Evolutionary conservation across 1,139 yeast species (phyloP), one percentile per base, ranked within the genome.

Genomic region (Wickerhamiella infanticola): DNA sequence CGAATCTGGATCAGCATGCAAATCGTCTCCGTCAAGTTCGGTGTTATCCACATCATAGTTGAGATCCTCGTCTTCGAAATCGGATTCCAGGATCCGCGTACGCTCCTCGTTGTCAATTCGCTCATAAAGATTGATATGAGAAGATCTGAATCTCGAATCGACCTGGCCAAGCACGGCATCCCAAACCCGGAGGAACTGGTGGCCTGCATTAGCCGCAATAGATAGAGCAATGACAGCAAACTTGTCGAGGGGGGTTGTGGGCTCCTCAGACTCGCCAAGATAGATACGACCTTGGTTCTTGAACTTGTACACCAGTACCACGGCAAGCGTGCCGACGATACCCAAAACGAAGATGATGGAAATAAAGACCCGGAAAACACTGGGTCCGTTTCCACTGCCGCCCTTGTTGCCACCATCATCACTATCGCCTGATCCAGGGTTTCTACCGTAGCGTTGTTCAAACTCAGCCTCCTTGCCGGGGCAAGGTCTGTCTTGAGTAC

Each of bases 381-480:
- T 39, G 29, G 23, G 24, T 3, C 39, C 24, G 36, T 43, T 29
- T 7, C 37, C 45, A 7, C 27, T 9, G 9, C 24, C 24, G 24
- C 35, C 35, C 2, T 23, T 13, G 7, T 33, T 41, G 18, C 43
- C 43, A 7, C 33, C 37, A 33, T 27, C 40, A 29, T 29, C 33
- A 29, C 7, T 11, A 13, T 31, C 33, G 29, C 29, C 1, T 82
- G 81, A n/a, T 67, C 70, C 24, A 63, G 57, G 5, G 79, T 77
- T 23, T 13, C 18, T 9, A 26, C 82, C 77, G 51, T 78, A 74
- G 47, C 72, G 66, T 42, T 73, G 65, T 45, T 72, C 67, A 59
- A 76, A 86, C 55, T 84, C 81, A 18, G 66, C 62, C 53, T 80
- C 77, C 56, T 79, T 82, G 1, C 97, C 97, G 3, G 98, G 97